Conservation (phyloP, 768 basidiomycete genomes). For the Hygrocybe punicea region DNA sequence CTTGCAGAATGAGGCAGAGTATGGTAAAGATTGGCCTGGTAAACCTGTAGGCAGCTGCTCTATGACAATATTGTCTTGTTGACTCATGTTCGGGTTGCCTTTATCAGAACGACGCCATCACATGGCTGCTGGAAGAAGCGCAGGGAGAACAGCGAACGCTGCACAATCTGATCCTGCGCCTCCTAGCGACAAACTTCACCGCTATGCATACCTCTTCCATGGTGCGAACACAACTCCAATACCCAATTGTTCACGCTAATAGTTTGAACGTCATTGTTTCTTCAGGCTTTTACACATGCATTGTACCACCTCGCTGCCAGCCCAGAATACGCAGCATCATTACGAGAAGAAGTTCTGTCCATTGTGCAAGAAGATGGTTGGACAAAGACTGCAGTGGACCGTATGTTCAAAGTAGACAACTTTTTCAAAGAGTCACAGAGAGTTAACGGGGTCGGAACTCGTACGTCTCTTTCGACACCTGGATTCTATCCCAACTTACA, state of each 20-base stretch:
- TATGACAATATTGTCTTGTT: background rate
- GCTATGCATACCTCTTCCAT: slow-evolving; percentile 26
- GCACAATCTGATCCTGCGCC: slow-evolving; percentile 13
- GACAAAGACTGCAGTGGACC: slow-evolving; percentile 28
- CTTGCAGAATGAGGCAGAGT: slow-evolving; percentile 17
- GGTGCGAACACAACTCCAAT: background rate
- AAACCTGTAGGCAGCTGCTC: slow-evolving; percentile 17
- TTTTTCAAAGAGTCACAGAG: slow-evolving; percentile 40
- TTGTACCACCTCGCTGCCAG: slow-evolving; percentile 32
- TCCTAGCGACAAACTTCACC: slow-evolving; percentile 34
- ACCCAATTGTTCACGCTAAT: background rate
- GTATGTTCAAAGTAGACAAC: slow-evolving; percentile 40
- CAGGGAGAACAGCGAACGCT: background rate
- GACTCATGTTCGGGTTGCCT: background rate
- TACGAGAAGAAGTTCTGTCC: slow-evolving; percentile 41
- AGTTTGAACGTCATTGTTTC: background rate
- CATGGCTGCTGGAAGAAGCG: slow-evolving; percentile 32
- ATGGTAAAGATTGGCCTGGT: slow-evolving; percentile 30
- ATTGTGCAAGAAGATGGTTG: slow-evolving; percentile 32
- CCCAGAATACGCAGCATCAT: slow-evolving; percentile 28
- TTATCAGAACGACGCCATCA: slow-evolving; percentile 6
- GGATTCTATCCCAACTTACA: background rate
- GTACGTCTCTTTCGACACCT: slow-evolving; percentile 19
- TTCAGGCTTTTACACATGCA: slow-evolving; percentile 35
- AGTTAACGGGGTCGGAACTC: slow-evolving; percentile 27